Evolutionary conservation across 106 monocot species (phyloP).

Genomic region (Allium sativum): DNA sequence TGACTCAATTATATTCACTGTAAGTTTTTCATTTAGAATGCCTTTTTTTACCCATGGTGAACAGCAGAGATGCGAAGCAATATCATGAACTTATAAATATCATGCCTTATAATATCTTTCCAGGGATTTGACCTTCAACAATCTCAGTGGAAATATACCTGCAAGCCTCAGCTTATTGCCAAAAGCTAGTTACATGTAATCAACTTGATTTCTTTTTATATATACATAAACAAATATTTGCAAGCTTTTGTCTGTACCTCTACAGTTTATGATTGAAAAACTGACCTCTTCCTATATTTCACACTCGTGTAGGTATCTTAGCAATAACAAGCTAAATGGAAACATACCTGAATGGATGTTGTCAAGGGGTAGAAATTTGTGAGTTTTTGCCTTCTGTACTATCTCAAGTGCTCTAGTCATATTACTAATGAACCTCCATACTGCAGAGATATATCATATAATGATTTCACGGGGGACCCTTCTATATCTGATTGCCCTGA

Average conservation of each 20-base stretch:
- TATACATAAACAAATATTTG: neutral
- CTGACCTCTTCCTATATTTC: neutral
- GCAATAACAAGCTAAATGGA: slow-evolving; percentile 65
- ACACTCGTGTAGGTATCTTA: slow-evolving; percentile 46
- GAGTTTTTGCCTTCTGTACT: slow-evolving; percentile 8
- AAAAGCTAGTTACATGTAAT: slow-evolving; percentile 37
- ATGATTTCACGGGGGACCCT: slow-evolving; percentile 38
- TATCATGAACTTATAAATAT: too few species aligned
- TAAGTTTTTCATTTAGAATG: slow-evolving; percentile 12
- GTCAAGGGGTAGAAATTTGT: slow-evolving; percentile 34
- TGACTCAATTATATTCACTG: slow-evolving; percentile 16
- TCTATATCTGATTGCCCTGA: slow-evolving; percentile 25
- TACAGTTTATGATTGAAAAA: neutral
- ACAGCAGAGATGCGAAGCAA: too few species aligned
- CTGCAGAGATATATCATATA: slow-evolving; percentile 73
- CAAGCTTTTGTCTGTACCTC: neutral
- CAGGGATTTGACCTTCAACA: slow-evolving; percentile 66
- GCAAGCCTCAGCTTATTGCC: slow-evolving; percentile 9
- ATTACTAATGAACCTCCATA: neutral
- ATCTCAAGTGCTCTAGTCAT: neutral
- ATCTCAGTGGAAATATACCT: slow-evolving; percentile 37
- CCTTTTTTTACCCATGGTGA: neutral
- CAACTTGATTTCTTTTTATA: neutral
- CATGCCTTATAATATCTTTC: neutral
- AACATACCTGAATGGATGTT: slow-evolving; percentile 65